Evolutionary conservation across 805 yeast genomes (phyloP), one percentile per base, ranked within the genome.

Genomic region (Zygosaccharomyces gambellarensis): DNA sequence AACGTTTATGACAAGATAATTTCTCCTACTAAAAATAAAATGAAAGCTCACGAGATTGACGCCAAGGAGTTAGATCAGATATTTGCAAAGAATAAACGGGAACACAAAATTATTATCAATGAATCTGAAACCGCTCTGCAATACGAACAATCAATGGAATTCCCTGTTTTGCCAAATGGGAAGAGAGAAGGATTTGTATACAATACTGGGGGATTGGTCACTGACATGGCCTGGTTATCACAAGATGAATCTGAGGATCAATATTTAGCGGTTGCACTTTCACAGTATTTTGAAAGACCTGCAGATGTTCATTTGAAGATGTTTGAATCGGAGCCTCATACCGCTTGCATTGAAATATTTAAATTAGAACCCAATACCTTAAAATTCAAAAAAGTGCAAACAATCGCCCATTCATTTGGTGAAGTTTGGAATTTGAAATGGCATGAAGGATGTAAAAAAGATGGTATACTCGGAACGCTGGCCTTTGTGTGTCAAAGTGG

Each of bases 401-500:
- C 63, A 0, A 53, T 71, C 8, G 36, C 67, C 3, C 75, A 71
- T 68, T 32, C 58, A 2, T 71, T 75, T 58, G 86, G 86, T 2
- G 75, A 72, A 5, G 64, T 75, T 65, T 44, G 64, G 65, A 43
- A 63, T 50, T 30, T 60, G 45, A 51, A 63, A 57, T 47, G 71
- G 77, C 61, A 57, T 52, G 71, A 67, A 48, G 73, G 61, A 56
- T 71, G 54, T 32, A 32, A 30, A 32, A 43, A 46, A 25, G 27
- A 43, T 0, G 52, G 53, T 9, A 45, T 52, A 2, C 40, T 75
- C 12, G 81, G 81, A 2, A 68, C 76, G 0, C 55, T 83, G n/a
- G 75, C 74, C 4, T 81, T 79, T 9, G 70, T 72, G 0, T 79
- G 80, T 52, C 78, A 78, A 36, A 85, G 81, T 61, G 90, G 90